Conservation (phyloP, 257 asterid species). For the Fraxinus anomala region DNA sequence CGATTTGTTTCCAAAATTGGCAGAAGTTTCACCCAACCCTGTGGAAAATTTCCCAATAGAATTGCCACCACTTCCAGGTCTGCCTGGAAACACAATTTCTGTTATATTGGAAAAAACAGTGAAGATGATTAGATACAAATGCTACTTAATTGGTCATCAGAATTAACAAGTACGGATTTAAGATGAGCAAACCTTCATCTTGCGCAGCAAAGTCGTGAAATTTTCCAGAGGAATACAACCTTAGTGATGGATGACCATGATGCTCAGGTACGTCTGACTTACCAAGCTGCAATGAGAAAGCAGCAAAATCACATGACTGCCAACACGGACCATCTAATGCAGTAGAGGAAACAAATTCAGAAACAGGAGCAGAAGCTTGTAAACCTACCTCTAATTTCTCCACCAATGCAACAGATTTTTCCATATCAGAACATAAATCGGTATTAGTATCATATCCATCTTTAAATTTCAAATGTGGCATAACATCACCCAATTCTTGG, state of each 20-base stretch:
- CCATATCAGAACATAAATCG: slow-evolving; percentile 46
- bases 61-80: slow-evolving; percentile 74
- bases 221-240: slow-evolving; percentile 45
- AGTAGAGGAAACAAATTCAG: slow-evolving; percentile 45
- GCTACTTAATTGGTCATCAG: slow-evolving; percentile 12
- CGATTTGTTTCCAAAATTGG: slow-evolving; percentile 38
- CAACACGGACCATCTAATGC: slow-evolving; percentile 48
- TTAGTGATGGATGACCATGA: slow-evolving; percentile 49
- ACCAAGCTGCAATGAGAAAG: slow-evolving; percentile 42
- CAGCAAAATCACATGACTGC: slow-evolving; percentile 61
- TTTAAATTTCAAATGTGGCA: slow-evolving; percentile 77
- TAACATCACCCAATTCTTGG: slow-evolving; percentile 77
- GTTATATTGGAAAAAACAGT: slow-evolving; percentile 25
- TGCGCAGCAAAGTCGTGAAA: slow-evolving; percentile 53
- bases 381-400: slow-evolving; percentile 45
- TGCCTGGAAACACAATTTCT: slow-evolving; percentile 84
- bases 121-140: slow-evolving; percentile 25
- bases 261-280: slow-evolving; percentile 50
- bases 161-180: slow-evolving; percentile 19
- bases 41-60: slow-evolving; percentile 50
- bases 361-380: slow-evolving; percentile 40
- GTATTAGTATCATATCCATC: slow-evolving; percentile 40
- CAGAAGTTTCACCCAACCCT: slow-evolving; percentile 45
- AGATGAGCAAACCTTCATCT: slow-evolving; percentile 67
- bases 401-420: slow-evolving; percentile 47